Evolutionary conservation across 768 basidiomycete species (phyloP).

Genomic region (Tricholoma matsutake): DNA sequence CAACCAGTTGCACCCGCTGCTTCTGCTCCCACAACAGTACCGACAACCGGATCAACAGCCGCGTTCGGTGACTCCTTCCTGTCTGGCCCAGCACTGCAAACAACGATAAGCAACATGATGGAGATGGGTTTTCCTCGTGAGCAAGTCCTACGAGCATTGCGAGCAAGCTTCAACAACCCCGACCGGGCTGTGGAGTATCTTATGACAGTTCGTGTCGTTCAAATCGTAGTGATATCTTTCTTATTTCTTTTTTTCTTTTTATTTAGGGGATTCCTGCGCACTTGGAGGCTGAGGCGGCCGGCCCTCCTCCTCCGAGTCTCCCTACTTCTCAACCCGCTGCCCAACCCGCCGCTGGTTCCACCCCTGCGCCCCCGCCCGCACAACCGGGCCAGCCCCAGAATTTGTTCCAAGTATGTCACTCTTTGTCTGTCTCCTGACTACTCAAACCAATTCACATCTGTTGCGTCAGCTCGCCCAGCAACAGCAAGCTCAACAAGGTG

Average conservation of each 20-base stretch:
- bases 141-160: slow-evolving; percentile 77
- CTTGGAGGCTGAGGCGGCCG: slow-evolving; percentile 50
- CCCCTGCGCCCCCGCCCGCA: slow-evolving; percentile 34
- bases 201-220: slow-evolving; percentile 63
- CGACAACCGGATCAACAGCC: slow-evolving; percentile 28
- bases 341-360: slow-evolving; percentile 30
- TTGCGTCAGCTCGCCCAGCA: slow-evolving; percentile 65
- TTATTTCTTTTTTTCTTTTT: slow-evolving; percentile 8
- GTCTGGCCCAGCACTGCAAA: slow-evolving; percentile 71
- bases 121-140: slow-evolving; percentile 95
- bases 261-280: slow-evolving; percentile 77
- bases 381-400: slow-evolving; percentile 63
- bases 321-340: slow-evolving; percentile 33
- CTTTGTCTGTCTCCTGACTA: not conserved
- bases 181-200: slow-evolving; percentile 98
- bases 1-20: slow-evolving; percentile 34
- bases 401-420: slow-evolving; percentile 70
- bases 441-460: not conserved
- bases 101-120: slow-evolving; percentile 76
- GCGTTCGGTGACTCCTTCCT: slow-evolving; percentile 64
- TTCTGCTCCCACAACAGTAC: slow-evolving; percentile 12
- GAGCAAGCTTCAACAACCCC: slow-evolving; percentile 96
- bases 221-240: slow-evolving; percentile 3
- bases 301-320: slow-evolving; percentile 12
- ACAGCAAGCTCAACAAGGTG: slow-evolving; percentile 51